Percentiles rank a stretch among this genome's conserved stretches.
phyloP scores from a whole-genome alignment of 192 early-diverging fungal species.

The Globomyces pollinis-pini region DNA sequence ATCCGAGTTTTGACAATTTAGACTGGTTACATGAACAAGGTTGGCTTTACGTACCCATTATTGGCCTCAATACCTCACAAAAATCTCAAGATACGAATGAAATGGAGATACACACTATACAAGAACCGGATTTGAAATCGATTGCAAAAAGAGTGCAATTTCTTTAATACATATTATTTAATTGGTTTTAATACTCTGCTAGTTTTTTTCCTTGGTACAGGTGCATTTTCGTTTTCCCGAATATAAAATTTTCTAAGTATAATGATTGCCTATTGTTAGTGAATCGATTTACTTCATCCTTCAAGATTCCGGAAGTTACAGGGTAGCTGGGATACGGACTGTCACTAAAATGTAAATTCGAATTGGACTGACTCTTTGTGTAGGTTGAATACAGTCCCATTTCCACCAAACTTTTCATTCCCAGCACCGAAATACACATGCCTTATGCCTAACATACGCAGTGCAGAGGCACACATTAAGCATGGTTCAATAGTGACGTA shows the following conservation, averaged over 20 bases:
- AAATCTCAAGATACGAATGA: no score
- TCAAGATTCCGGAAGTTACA: conserved; percentile 50
- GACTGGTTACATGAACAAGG: neutral
- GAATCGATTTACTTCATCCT: no score
- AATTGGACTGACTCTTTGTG: conserved; percentile 61
- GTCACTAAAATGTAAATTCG: neutral
- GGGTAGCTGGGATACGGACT: conserved; percentile 1
- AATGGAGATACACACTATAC: no score
- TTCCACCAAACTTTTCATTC: conserved; percentile 94
- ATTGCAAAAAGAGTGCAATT: no score
- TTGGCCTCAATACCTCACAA: no score
- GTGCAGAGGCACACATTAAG: conserved; percentile 92
- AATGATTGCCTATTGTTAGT: no score
- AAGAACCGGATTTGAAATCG: no score
- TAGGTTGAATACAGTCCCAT: conserved; percentile 80
- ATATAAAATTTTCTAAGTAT: conserved; percentile 88
- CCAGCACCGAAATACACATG: conserved; percentile 85
- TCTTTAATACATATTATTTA: neutral
- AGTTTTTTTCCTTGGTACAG: conserved; percentile 80
- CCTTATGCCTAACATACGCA: conserved; percentile 72
- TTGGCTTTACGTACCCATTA: neutral
- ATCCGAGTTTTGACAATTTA: conserved; percentile 19
- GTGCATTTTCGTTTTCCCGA: conserved; percentile 81
- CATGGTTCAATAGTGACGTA: conserved; percentile 99
- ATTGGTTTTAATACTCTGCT: conserved; percentile 73